These are phyloP conservation scores for Apiospora arundinis DNA, from an alignment of 2,329 filamentous ascomycete species.

Conservation along the genomic window DNA sequence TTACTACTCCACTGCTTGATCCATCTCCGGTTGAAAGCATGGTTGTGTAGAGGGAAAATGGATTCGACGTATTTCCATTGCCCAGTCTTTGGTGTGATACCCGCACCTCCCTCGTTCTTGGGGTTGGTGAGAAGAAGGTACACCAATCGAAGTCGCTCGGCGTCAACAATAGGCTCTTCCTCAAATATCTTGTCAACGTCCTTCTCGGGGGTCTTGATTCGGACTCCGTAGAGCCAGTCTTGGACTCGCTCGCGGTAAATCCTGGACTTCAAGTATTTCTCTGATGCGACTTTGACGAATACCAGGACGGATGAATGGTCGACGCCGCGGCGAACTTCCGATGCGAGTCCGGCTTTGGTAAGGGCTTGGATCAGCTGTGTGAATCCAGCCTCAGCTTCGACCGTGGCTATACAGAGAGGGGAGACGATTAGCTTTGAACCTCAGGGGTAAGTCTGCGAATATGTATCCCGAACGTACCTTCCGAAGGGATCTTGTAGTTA, in stretches of 20 bases:
- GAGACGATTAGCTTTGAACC: background rate
- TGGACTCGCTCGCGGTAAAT: conserved; percentile 87
- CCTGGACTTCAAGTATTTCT: conserved; percentile 76
- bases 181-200: conserved; percentile 73
- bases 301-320: conserved; percentile 77
- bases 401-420: conserved; percentile 57
- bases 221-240: conserved; percentile 92
- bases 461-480: conserved; percentile 54
- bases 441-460: background rate
- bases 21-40: conserved; percentile 76
- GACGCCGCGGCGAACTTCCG: conserved; percentile 80
- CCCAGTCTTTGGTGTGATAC: conserved; percentile 71
- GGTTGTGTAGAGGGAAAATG: conserved; percentile 82
- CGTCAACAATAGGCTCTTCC: conserved; percentile 80
- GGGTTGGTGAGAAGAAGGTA: conserved; percentile 83
- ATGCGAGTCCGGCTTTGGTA: conserved; percentile 79
- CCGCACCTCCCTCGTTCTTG: conserved; percentile 77
- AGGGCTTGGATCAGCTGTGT: conserved; percentile 78
- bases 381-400: conserved; percentile 76
- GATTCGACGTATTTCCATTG: conserved; percentile 76
- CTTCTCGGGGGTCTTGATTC: conserved; percentile 75
- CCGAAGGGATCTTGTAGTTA: conserved; percentile 73
- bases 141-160: conserved; percentile 85
- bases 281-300: conserved; percentile 81
- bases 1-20: conserved; percentile 77